These are phyloP conservation scores for Flaveria linearis DNA, from an alignment of 129 eudicot species.

Conservation along the genomic window DNA sequence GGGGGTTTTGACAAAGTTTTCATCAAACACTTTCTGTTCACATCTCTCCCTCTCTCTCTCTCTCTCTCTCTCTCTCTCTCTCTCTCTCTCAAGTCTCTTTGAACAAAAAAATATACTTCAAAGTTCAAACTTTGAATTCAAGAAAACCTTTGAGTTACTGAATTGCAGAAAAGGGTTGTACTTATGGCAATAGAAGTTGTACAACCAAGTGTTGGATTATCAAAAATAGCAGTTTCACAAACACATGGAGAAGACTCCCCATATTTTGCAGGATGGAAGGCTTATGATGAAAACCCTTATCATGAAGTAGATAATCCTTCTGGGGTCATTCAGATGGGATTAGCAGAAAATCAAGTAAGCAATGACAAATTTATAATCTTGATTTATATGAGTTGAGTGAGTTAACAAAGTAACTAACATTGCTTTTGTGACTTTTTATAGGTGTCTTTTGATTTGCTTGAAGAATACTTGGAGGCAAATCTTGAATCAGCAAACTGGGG, in stretches of 20 bases:
- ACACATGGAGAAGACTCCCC: conserved; percentile 99
- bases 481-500: conserved; percentile 59
- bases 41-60: conserved; percentile 1
- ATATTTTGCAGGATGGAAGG: conserved; percentile 98
- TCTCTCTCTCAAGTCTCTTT: neutral
- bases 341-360: conserved; percentile 96
- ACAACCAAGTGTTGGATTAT: conserved; percentile 53
- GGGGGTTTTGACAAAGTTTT: conserved; percentile 29
- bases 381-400: neutral
- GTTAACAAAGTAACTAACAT: conserved; percentile 13
- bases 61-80: neutral
- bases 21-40: conserved; percentile 41
- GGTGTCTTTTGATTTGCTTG: conserved; percentile 97
- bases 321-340: conserved; percentile 96
- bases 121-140: conserved; percentile 13
- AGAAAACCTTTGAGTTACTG: neutral
- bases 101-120: conserved; percentile 6
- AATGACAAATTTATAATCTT: neutral
- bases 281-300: conserved; percentile 92
- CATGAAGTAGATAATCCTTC: conserved; percentile 63
- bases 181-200: conserved; percentile 73
- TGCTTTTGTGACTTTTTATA: conserved; percentile 28
- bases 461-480: conserved; percentile 68
- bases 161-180: conserved; percentile 1
- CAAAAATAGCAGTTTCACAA: conserved; percentile 75